A percentile compares a stretch with the other conserved stretches of the same genome.
These are phyloP conservation scores for Penicillium waksmanii DNA, from an alignment of 495 filamentous ascomycete species.

Conservation along the genomic window DNA sequence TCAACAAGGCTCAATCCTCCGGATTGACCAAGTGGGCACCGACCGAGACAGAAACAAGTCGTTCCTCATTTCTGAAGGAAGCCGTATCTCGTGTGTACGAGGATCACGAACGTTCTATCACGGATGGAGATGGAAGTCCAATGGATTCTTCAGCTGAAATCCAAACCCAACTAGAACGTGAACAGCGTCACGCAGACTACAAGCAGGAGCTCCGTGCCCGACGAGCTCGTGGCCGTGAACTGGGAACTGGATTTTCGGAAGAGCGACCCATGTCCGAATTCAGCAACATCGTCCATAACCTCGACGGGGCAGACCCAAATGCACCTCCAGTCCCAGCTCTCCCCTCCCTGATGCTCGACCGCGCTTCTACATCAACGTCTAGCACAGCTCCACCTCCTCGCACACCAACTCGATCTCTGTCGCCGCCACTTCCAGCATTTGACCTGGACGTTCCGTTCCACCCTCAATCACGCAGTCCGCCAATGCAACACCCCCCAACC, in stretches of 20 bases:
- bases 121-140: conserved; percentile 15
- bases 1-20: conserved; percentile 54
- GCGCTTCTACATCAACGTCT: conserved; percentile 18
- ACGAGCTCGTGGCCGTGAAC: conserved; percentile 22
- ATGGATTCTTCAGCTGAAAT: conserved; percentile 17
- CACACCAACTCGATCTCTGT: conserved; percentile 21
- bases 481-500: background rate
- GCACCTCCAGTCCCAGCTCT: conserved; percentile 21
- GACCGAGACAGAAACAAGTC: conserved; percentile 47
- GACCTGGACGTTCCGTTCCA: background rate
- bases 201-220: conserved; percentile 42
- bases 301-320: conserved; percentile 23
- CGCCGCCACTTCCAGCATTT: conserved; percentile 12
- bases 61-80: conserved; percentile 66
- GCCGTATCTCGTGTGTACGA: conserved; percentile 63
- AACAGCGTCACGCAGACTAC: conserved; percentile 15
- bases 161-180: conserved; percentile 38
- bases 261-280: conserved; percentile 54
- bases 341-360: conserved; percentile 18
- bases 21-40: conserved; percentile 62
- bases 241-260: conserved; percentile 36
- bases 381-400: conserved; percentile 18
- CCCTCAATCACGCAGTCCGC: background rate
- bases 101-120: conserved; percentile 41
- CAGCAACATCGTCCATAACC: conserved; percentile 39